These are phyloP conservation scores for Fusarium pininemorale DNA, from an alignment of 2,329 filamentous ascomycete genomes.

Conservation along the genomic window DNA sequence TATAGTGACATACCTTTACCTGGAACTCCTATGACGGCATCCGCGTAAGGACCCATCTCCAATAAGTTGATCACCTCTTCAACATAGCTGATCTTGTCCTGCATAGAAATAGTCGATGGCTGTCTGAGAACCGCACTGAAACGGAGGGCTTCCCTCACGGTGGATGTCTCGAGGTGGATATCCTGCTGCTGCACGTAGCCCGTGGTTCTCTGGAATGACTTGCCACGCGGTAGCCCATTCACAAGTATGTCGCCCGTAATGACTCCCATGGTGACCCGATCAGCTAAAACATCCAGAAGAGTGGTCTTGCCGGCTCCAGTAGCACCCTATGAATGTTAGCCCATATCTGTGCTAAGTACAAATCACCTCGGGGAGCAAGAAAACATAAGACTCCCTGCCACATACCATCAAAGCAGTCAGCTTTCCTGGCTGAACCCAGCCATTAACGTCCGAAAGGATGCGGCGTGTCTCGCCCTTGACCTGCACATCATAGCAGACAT, in stretches of 20 bases:
- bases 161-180: conserved; percentile 80
- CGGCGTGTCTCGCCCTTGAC: conserved; percentile 69
- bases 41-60: conserved; percentile 68
- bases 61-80: conserved; percentile 74
- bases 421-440: conserved; percentile 77
- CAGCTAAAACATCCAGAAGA: conserved; percentile 81
- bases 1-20: conserved; percentile 51
- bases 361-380: conserved; percentile 36
- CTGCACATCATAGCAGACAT: conserved; percentile 76
- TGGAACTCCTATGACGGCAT: conserved; percentile 67
- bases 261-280: conserved; percentile 85
- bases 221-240: conserved; percentile 69
- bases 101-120: conserved; percentile 68
- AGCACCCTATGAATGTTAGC: conserved; percentile 52
- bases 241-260: conserved; percentile 80
- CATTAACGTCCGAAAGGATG: conserved; percentile 74
- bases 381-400: too few species aligned
- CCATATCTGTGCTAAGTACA: conserved; percentile 42
- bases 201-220: conserved; percentile 85
- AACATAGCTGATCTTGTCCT: conserved; percentile 84
- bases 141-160: conserved; percentile 81
- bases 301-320: conserved; percentile 90
- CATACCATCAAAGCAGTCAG: conserved; percentile 73
- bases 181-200: conserved; percentile 91
- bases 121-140: conserved; percentile 86